Evolutionary conservation across 805 yeast genomes (phyloP).

Genomic region (Candida tammaniensis): DNA sequence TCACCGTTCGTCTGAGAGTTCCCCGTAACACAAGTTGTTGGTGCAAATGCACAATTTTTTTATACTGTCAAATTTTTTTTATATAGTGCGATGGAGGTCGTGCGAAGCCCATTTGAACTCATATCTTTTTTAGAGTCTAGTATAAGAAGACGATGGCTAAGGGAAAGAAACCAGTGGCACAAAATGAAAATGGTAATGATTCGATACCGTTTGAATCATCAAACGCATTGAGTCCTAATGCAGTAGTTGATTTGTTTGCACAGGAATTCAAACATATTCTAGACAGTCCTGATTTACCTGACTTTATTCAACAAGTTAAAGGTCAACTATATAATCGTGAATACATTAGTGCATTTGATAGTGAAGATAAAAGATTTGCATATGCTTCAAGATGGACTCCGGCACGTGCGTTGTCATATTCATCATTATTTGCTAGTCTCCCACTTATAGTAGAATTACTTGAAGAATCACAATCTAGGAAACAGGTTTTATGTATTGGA

Average conservation of each 20-base stretch:
- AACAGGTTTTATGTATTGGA: conserved; percentile 63
- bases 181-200: conserved; percentile 12
- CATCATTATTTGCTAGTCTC: conserved; percentile 59
- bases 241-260: conserved; percentile 36
- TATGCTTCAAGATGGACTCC: conserved; percentile 88
- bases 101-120: background rate
- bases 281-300: conserved; percentile 33
- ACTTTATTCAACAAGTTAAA: conserved; percentile 65
- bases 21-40: conserved; percentile 58
- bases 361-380: conserved; percentile 63
- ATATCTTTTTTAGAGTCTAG: conserved; percentile 3
- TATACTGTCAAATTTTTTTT: background rate
- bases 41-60: no score
- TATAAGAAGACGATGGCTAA: conserved; percentile 5
- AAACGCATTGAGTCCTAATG: conserved; percentile 29
- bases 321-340: conserved; percentile 67
- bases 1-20: conserved; percentile 36
- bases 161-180: conserved; percentile 4
- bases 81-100: conserved; percentile 1
- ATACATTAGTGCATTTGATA: conserved; percentile 65
- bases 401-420: conserved; percentile 71
- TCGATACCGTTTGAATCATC: conserved; percentile 33
- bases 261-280: conserved; percentile 30
- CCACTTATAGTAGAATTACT: conserved; percentile 38
- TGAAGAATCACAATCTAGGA: conserved; percentile 25